Evolutionary conservation across 1,284 basidiomycete species (phyloP), one percentile per base, ranked within the genome.

Genomic region (Baeospora myosura): DNA sequence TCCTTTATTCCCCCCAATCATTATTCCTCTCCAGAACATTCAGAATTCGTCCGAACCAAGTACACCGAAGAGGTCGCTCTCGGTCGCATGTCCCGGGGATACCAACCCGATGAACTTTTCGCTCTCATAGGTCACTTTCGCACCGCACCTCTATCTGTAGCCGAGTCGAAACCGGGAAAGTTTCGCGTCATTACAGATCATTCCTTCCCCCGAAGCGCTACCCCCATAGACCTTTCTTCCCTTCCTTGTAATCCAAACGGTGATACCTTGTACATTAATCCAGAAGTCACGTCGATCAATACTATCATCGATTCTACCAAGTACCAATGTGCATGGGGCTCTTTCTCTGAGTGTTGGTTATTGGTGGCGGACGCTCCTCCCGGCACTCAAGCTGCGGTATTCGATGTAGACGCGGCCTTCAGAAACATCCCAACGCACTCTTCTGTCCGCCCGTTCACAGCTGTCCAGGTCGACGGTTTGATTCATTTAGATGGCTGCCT

Each of bases 301-400:
- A 48, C 53, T 0, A 28, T 52, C 1, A 64, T 65, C 3, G 38
- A 62, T 24, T 10, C 48, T 0, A 46, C 53, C 2, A 5, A 34
- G 0, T 61, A 58, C 21, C 25, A 26, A 0, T 54, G 50, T 36
- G 39, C 54, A 3, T 65, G 61, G 62, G 61, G 60, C 0, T 53
- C 56, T 1, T 65, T 62, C 26, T 28, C 42, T 5, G 36, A 43
- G n/a, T 43, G 42, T 18, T 43, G n/a, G 16, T 20, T 39, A 2
- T n/a, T 38, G 17, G 42, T 43, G 3, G 42, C 42, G 3, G 29
- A 39, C 6, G 37, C 42, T 3, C 41, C 54, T 1, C 53, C 52
- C 3, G 55, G 55, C 2, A 48, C 56, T 4, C 44, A 58, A 39
- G 58, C 49, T 0, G 43, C 47, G 2, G 45, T 53, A 2, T 52